Evolutionary conservation across 352 stramenopile species (phyloP).

Genomic region (Thraustochytrium striatum): DNA sequence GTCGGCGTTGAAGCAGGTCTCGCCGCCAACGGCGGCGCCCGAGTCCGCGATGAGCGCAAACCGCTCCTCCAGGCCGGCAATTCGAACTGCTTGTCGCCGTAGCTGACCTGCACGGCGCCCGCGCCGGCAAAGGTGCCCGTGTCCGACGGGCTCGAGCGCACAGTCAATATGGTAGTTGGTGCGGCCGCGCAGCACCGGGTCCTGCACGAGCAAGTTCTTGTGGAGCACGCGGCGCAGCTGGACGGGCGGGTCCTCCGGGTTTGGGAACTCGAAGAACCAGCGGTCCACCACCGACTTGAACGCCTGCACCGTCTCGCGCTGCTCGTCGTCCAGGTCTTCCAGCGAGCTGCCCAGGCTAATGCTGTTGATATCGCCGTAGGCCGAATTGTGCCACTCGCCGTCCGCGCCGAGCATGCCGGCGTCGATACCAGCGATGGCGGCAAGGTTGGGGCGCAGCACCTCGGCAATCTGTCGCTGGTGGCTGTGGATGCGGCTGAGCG

Average conservation of each 20-base stretch:
- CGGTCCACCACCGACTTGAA: background rate
- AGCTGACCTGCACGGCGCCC: background rate
- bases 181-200: background rate
- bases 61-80: background rate
- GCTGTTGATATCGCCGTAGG: background rate
- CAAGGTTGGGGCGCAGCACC: background rate
- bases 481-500: background rate
- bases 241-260: background rate
- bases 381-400: background rate
- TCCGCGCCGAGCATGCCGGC: background rate
- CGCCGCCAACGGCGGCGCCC: background rate
- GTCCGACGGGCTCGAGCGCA: background rate
- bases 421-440: background rate
- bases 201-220: background rate
- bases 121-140: background rate
- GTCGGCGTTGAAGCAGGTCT: background rate
- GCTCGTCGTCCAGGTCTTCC: background rate
- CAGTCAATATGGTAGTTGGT: background rate
- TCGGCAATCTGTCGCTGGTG: background rate
- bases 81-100: background rate
- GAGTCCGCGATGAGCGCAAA: background rate
- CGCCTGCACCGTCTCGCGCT: background rate
- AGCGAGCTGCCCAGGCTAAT: background rate
- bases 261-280: background rate
- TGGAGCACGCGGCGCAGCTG: background rate